Base-by-base conservation (phyloP, 768 basidiomycete species). In the Lentinula guzmanii region DNA sequence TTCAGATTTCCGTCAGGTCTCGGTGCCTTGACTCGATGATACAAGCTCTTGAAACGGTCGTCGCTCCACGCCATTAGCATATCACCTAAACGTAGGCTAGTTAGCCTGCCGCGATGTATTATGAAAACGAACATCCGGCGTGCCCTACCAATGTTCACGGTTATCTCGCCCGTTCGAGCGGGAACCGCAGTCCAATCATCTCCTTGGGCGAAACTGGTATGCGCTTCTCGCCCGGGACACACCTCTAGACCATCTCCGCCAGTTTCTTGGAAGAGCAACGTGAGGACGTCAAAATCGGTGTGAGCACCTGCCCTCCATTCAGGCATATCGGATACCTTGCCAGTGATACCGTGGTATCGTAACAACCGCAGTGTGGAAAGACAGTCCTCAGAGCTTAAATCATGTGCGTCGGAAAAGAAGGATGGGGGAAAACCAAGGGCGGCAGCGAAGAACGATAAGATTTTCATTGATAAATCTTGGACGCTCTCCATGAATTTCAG, bases 21-120 rank as follows among this genome's bases (percentile, higher is more conserved):
- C n/a, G 57, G 57, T n/a, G 42, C 28, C 9, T 18, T 43, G 24
- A 58, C 57, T 18, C 57, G 57, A 31, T 58, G 57, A 21, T 45
- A 45, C 18, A 58, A 28, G 34, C 57, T 58, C 15, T 58, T 58
- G 57, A 58, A 58, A 11, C 57, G 57, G 18, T 58, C 57, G 13
- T 58, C 57, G 16, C 57, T 46, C 57, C 57, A 58, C 15, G 57
- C 57, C 57, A 58, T 58, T 16, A 58, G 28, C 57, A 58, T 58
- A 33, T 58, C 57, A 15, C 57, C 57, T 58, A 35, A n/a, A 11
- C 5, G 21, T 21, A 58, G 15, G 41, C 10, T 5, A 9, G 10
- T 35, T 34, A 43, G 42, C 42, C 11, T 2, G 5, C 11, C 9
- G 37, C 21, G 1, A 52, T 28, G 10, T 11, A 33, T 18, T 33